These are phyloP conservation scores for Fusarium albosuccineum DNA, from an alignment of 2,329 filamentous ascomycete genomes.

Conservation along the genomic window DNA sequence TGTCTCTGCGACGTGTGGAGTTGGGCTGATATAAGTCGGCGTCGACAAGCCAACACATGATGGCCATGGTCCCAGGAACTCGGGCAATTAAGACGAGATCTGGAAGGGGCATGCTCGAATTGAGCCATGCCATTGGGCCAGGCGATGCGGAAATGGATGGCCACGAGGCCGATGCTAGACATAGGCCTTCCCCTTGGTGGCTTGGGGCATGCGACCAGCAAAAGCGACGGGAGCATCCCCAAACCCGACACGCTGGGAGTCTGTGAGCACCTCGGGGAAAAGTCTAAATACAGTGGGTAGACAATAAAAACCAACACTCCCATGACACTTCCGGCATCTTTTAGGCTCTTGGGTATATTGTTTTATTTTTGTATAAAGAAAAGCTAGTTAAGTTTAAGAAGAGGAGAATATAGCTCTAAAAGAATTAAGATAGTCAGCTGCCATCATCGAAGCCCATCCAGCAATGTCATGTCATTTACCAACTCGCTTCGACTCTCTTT, in stretches of 20 bases:
- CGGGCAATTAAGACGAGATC: conserved; percentile 25
- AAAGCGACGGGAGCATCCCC: background rate
- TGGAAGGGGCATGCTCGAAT: conserved; percentile 37
- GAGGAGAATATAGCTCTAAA: too few relatives aligned
- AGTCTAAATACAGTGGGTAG: too few relatives aligned
- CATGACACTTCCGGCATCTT: background rate
- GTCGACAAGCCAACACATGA: conserved; percentile 30
- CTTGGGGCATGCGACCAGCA: conserved; percentile 20
- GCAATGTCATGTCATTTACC: too few relatives aligned
- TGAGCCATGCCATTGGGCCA: conserved; percentile 28
- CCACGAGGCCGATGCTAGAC: conserved; percentile 26
- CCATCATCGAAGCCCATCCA: too few relatives aligned
- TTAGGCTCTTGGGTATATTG: too few relatives aligned
- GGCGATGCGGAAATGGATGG: conserved; percentile 12
- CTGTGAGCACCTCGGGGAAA: background rate
- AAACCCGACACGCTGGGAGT: conserved; percentile 9
- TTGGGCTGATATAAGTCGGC: background rate
- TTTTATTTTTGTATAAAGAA: too few relatives aligned
- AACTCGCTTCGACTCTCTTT: background rate
- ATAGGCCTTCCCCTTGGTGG: conserved; percentile 14
- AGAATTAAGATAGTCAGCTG: too few relatives aligned
- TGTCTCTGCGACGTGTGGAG: background rate
- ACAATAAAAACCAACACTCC: background rate
- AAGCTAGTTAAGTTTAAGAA: too few relatives aligned
- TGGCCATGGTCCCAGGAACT: conserved; percentile 20